Evolutionary conservation across 305 asterid genomes (phyloP).

Genomic region (Solanum hybrid): DNA sequence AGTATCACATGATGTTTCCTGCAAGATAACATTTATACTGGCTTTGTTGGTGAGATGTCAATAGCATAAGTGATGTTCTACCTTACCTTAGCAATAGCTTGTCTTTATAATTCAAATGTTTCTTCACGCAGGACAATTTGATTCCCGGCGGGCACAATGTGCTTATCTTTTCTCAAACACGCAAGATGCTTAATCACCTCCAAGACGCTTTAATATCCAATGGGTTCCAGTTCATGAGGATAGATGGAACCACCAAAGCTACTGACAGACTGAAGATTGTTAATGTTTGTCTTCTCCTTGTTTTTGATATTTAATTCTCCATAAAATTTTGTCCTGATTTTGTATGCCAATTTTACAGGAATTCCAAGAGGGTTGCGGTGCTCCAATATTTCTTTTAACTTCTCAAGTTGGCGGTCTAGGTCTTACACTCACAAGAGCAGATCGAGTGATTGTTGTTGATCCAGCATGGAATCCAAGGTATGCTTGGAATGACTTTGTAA

Average conservation of each 20-base stretch:
- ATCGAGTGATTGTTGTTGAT: conserved; percentile 76
- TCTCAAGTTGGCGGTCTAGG: conserved; percentile 98
- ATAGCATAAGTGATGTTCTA: background rate
- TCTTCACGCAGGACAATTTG: conserved; percentile 52
- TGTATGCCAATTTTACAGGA: conserved; percentile 36
- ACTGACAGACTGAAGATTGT: conserved; percentile 63
- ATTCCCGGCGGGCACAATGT: conserved; percentile 85
- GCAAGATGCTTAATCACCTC: conserved; percentile 83
- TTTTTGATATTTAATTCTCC: background rate
- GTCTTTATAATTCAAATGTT: background rate
- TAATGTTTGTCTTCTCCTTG: conserved; percentile 25
- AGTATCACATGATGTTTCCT: conserved; percentile 61
- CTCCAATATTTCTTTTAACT: conserved; percentile 78
- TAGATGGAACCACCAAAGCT: conserved; percentile 86
- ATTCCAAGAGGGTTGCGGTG: conserved; percentile 80
- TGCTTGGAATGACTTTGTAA: background rate
- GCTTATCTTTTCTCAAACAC: conserved; percentile 90
- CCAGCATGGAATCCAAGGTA: conserved; percentile 92
- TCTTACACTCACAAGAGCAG: conserved; percentile 93
- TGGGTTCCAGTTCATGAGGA: conserved; percentile 61
- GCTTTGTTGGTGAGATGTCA: conserved; percentile 56
- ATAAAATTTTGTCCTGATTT: background rate
- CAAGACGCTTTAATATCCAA: conserved; percentile 62
- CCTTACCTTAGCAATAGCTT: background rate
- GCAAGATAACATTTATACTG: conserved; percentile 72